Percentiles rank a stretch among this genome's conserved stretches.
Conservation (phyloP, 2,329 filamentous ascomycete species). For the Epicoccum sorghinum region DNA sequence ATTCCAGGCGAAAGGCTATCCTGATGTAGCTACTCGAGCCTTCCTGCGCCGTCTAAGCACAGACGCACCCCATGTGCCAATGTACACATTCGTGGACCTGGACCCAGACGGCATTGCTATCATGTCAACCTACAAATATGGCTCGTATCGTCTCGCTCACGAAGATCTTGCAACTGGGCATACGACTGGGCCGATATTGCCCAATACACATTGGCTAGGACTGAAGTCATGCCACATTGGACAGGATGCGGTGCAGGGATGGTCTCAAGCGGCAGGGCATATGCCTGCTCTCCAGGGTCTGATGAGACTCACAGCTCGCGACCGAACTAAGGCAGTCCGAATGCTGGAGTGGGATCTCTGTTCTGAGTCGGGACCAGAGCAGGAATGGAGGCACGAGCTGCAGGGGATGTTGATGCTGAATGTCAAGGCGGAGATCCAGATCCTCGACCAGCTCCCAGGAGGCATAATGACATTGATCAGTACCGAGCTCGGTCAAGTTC, state of each 20-base stretch:
- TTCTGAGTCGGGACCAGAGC: conserved; percentile 41
- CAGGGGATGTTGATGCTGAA: conserved; percentile 77
- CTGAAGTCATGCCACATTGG: conserved; percentile 49
- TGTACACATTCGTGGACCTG: conserved; percentile 72
- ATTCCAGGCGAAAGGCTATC: conserved; percentile 77
- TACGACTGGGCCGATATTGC: conserved; percentile 45
- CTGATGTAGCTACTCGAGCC: conserved; percentile 72
- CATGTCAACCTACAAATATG: conserved; percentile 73
- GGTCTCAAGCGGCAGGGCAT: conserved; percentile 16
- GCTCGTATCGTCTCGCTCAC: conserved; percentile 67
- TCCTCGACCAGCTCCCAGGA: conserved; percentile 57
- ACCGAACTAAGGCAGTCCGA: conserved; percentile 63
- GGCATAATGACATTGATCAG: conserved; percentile 42
- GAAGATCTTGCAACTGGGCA: conserved; percentile 57
- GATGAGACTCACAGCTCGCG: conserved; percentile 59
- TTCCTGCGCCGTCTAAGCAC: conserved; percentile 61
- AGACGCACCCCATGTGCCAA: conserved; percentile 50
- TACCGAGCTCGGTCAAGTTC: conserved; percentile 22
- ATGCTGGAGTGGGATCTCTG: conserved; percentile 57
- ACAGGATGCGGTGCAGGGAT: conserved; percentile 20
- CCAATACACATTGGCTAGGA: conserved; percentile 69
- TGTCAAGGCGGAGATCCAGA: conserved; percentile 78
- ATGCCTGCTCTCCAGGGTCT: conserved; percentile 47
- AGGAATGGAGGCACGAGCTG: conserved; percentile 61
- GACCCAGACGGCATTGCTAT: conserved; percentile 80